Evolutionary conservation across 257 asterid species (phyloP), one percentile per base, ranked within the genome.

Genomic region (Plantago ovata): DNA sequence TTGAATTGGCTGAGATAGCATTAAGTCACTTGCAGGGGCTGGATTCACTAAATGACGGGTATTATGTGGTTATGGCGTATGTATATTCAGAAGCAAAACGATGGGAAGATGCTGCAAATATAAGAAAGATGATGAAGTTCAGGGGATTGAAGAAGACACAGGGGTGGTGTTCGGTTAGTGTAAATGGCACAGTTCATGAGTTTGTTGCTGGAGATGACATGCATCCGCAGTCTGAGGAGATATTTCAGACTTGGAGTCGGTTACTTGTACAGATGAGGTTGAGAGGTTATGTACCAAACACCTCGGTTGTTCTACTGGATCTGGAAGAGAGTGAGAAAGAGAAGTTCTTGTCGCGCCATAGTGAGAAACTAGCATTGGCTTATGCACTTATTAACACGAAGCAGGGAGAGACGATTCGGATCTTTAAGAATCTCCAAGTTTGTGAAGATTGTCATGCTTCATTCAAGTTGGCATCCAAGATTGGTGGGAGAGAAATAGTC

Each of bases 301-400:
- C 83, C n/a, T 49, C 74, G 51, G 84, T 78, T 22, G 87, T 86
- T 58, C 13, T 83, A 81, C 81, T 86, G n/a, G 93, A 83, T 51
- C n/a, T 86, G 55, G 95, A 83, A 61, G 89, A 80, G 65, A 88
- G 83, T 68, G 88, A 86, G 65, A 83, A 81, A 73, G 87, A n/a
- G n/a, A n/a, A n/a, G n/a, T n/a, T n/a, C n/a, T n/a, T n/a, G n/a
- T n/a, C n/a, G n/a, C n/a, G n/a, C n/a, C n/a, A n/a, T n/a, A n/a
- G n/a, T n/a, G n/a, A n/a, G n/a, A n/a, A n/a, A n/a, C n/a, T n/a
- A n/a, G n/a, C n/a, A n/a, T n/a, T n/a, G n/a, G n/a, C n/a, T n/a
- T n/a, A n/a, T n/a, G n/a, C n/a, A n/a, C n/a, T n/a, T n/a, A n/a
- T n/a, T n/a, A n/a, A n/a, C n/a, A n/a, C n/a, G n/a, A n/a, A n/a